Evolutionary conservation across 2,329 filamentous ascomycete genomes (phyloP).

Genomic region (Ophiostoma triangulosporum): DNA sequence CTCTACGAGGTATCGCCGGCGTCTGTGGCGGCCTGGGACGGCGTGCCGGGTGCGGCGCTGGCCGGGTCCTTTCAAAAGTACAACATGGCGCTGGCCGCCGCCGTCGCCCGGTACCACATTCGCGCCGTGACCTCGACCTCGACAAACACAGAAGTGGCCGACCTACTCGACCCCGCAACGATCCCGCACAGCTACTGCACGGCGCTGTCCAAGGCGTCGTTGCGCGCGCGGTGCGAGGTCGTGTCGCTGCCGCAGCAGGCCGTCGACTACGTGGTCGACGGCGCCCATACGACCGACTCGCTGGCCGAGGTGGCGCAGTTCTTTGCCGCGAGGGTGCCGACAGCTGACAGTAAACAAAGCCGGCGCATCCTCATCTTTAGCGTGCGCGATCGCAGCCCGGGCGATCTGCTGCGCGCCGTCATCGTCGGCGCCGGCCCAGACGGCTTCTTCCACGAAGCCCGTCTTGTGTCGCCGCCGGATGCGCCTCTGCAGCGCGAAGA

Average conservation of each 20-base stretch:
- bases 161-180: constrained; percentile 35
- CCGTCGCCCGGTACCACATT: constrained; percentile 17
- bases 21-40: constrained; percentile 29
- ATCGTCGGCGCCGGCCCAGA: constrained; percentile 27
- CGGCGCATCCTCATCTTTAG: constrained; percentile 68
- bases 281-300: constrained; percentile 85
- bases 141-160: constrained; percentile 12
- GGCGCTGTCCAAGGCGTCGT: constrained; percentile 62
- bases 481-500: background rate
- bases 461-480: constrained; percentile 12
- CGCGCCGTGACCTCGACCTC: background rate
- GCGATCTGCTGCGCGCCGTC: constrained; percentile 39
- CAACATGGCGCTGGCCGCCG: constrained; percentile 36
- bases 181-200: constrained; percentile 22
- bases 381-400: constrained; percentile 51
- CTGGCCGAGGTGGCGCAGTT: constrained; percentile 69
- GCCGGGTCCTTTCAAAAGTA: constrained; percentile 38
- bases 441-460: constrained; percentile 14
- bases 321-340: constrained; percentile 45
- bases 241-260: constrained; percentile 52
- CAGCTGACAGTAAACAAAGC: no score
- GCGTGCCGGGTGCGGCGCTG: constrained; percentile 33
- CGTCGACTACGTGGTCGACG: constrained; percentile 74
- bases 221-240: constrained; percentile 66
- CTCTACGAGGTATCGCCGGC: constrained; percentile 35